Evolutionary conservation across 768 basidiomycete genomes (phyloP).

Genomic region (Pleurotus salmoneostramineus): DNA sequence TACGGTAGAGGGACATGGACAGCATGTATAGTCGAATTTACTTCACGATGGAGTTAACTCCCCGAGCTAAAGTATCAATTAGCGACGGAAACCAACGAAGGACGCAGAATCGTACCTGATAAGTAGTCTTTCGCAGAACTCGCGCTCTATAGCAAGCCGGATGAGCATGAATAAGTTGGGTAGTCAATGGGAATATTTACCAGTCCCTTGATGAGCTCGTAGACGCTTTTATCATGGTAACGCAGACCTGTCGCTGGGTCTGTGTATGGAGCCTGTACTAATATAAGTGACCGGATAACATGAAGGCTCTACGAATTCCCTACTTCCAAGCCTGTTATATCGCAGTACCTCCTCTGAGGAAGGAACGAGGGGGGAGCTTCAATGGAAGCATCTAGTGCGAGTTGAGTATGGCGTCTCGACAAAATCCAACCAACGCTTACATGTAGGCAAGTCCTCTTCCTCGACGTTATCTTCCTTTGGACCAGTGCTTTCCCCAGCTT

Average conservation of each 20-base stretch:
- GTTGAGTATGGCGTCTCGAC: neutral
- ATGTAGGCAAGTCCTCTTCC: slow-evolving; percentile 69
- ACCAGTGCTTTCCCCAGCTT: slow-evolving; percentile 11
- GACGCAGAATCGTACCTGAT: slow-evolving; percentile 36
- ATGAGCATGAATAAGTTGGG: neutral
- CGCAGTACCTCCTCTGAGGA: slow-evolving; percentile 76
- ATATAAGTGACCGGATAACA: neutral
- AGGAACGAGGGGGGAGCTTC: slow-evolving; percentile 82
- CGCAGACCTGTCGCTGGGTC: slow-evolving; percentile 78
- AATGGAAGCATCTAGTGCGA: slow-evolving; percentile 61
- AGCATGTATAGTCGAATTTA: slow-evolving; percentile 11
- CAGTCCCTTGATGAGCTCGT: slow-evolving; percentile 73
- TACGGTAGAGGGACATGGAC: too few species aligned
- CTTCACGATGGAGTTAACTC: slow-evolving; percentile 35
- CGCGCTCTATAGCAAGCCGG: slow-evolving; percentile 40
- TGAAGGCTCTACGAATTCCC: neutral
- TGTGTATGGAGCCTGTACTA: slow-evolving; percentile 69
- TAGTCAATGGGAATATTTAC: slow-evolving; percentile 31
- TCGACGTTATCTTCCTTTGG: slow-evolving; percentile 10
- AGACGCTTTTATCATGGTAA: slow-evolving; percentile 86
- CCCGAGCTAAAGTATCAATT: slow-evolving; percentile 38
- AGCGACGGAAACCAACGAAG: slow-evolving; percentile 34
- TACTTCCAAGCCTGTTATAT: slow-evolving; percentile 84
- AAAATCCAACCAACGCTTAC: slow-evolving; percentile 31
- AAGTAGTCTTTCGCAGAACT: slow-evolving; percentile 77